Base-by-base conservation (phyloP, 257 asterid genomes). In the Prunella vulgaris region DNA sequence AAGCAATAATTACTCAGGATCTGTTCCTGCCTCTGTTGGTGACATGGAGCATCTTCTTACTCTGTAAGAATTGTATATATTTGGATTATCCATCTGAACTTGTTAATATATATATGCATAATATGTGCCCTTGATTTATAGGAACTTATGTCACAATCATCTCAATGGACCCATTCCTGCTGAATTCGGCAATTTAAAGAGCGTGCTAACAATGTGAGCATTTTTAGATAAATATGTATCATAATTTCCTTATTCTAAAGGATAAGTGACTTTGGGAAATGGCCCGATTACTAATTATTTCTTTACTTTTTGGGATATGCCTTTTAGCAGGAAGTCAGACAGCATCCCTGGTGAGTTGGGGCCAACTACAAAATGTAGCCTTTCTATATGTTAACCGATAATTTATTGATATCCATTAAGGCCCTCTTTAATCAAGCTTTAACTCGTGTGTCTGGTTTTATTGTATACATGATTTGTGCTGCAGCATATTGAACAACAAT, bases 1-100 rank as follows among this genome's bases (percentile, higher is more conserved):
- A 2, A 81, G 90, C 74, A 94, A 91, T 60, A 80, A 79, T 13
- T 89, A 91, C 70, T 77, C 96, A 18, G 99, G 97, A 62, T 67
- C 79, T 10, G 67, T 94, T 76, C 99, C 99, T 21, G 85, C 90
- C 67, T 89, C 97, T 6, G 85, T 89, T 22, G 99, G 99, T 60
- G 95, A 89, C 78, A 78, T 94, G 75, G 99, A 94, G 85, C 99
- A 94, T 78, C 97, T 94, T 64, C 96, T 94, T 71, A 91, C 84
- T 32, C 76, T 94, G 99, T 94, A 82, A 70, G 97, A 60, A 10
- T 32, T 9, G 10, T 20, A 21, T 22, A 25, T 37, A 61, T 60
- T 17, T 3, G 28, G 44, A 53, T 10, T 22, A 8, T 21, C 6
- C 7, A 14, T 52, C 18, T 53, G 44, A 18, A 4, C 0, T 38